Conservation (phyloP, 106 monocot genomes). For the Dendrobium nobile region DNA sequence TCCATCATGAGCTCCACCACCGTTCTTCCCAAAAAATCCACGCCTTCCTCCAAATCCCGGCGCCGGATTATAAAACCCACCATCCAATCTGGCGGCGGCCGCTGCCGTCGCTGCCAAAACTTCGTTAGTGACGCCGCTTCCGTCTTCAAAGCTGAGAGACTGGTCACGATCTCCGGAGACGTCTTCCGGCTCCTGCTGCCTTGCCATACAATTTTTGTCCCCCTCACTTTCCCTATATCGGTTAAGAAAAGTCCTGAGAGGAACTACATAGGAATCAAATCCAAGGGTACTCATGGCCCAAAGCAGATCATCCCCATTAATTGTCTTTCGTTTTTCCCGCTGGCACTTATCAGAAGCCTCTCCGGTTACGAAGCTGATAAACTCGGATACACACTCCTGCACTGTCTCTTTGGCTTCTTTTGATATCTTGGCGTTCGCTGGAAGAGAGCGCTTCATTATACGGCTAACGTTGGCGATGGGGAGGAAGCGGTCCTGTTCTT, state of each 20-base stretch:
- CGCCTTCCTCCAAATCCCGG: not conserved
- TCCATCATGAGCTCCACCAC: not conserved
- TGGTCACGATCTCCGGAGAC: not conserved
- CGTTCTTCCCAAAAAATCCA: not conserved
- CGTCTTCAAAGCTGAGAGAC: not conserved
- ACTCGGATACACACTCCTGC: conserved; percentile 73
- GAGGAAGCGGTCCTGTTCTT: conserved; percentile 37
- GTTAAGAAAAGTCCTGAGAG: conserved; percentile 31
- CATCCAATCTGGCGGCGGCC: not conserved
- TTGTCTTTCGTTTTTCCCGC: conserved; percentile 64
- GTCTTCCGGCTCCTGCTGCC: not conserved
- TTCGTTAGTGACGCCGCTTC: not conserved
- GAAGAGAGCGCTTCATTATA: conserved; percentile 50
- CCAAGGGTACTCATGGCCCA: conserved; percentile 68
- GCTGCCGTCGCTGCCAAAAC: not conserved
- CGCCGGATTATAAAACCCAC: not conserved
- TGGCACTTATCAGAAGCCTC: conserved; percentile 77
- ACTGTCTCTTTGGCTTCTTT: conserved; percentile 75
- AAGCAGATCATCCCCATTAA: conserved; percentile 64
- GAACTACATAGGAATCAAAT: conserved; percentile 31
- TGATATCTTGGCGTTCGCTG: conserved; percentile 64
- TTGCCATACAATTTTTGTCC: conserved; percentile 12
- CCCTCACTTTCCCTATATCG: conserved; percentile 34
- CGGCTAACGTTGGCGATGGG: conserved; percentile 49
- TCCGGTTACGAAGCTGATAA: conserved; percentile 76